Percentiles rank a stretch among this genome's conserved stretches.
These are phyloP conservation scores for Botrytis paeoniae DNA, from an alignment of 2,329 filamentous ascomycete genomes.

Conservation along the genomic window DNA sequence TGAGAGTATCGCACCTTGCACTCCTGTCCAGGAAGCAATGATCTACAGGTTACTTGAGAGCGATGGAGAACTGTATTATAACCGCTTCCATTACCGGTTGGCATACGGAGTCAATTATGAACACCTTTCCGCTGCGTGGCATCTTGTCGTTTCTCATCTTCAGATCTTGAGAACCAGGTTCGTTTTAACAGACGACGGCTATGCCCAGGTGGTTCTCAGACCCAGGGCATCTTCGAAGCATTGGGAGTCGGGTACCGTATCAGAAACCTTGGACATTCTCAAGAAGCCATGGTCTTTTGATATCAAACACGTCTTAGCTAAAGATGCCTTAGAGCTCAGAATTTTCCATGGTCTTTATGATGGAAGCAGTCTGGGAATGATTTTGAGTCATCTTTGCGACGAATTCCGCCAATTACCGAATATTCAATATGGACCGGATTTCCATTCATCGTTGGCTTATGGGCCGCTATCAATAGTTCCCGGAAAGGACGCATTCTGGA, in stretches of 20 bases:
- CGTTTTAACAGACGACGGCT: conserved; percentile 69
- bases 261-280: conserved; percentile 31
- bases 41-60: conserved; percentile 65
- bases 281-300: conserved; percentile 30
- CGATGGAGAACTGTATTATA: conserved; percentile 66
- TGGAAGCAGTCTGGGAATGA: conserved; percentile 69
- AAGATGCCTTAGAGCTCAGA: conserved; percentile 53
- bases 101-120: conserved; percentile 43
- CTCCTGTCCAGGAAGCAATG: conserved; percentile 82
- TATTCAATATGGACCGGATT: conserved; percentile 48
- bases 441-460: conserved; percentile 63
- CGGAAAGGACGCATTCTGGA: conserved; percentile 66
- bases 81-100: conserved; percentile 65
- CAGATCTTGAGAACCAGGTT: conserved; percentile 73
- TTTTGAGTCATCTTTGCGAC: conserved; percentile 57
- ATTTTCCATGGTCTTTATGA: conserved; percentile 90
- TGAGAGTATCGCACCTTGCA: conserved; percentile 77
- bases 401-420: conserved; percentile 45
- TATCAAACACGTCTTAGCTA: neutral
- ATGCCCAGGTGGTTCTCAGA: conserved; percentile 67
- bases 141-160: conserved; percentile 47
- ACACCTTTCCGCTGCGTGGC: conserved; percentile 57
- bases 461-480: conserved; percentile 59
- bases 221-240: conserved; percentile 28
- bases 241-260: neutral